Evolutionary conservation across 345 rosid genomes (phyloP), one percentile per base, ranked within the genome.

Genomic region (Gossypium sturtianum): DNA sequence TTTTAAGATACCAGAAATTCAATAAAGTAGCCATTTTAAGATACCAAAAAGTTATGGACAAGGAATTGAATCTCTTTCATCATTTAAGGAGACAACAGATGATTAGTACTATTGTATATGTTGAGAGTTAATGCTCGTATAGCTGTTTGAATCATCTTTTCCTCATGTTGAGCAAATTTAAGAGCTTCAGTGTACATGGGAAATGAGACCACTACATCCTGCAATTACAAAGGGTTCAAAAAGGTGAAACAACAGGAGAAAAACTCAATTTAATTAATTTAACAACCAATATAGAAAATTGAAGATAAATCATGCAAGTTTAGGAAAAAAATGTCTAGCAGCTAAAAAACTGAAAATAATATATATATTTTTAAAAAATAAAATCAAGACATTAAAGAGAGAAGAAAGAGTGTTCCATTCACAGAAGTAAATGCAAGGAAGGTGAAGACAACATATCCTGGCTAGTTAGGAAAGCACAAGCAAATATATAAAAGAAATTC

Each of bases 111-210:
- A 74, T 88, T 84, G 59, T 82, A 90, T 67, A 88, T 81, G 61
- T 81, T 86, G 78, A 90, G 94, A 53, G 86, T 83, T 74, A 90
- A 84, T 78, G 92, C 94, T 63, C 86, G 92, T 72, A 90, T 85
- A 82, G 90, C 94, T 57, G 88, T 85, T 84, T 84, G 92, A 69
- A 90, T 88, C 94, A 90, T 90, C 85, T 86, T 90, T 83, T 88
- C 94, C 75, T 86, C 85, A 76, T 84, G 86, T 66, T 81, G 84
- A 67, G 88, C 82, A 87, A 90, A 88, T 83, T 88, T 90, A 74
- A 88, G 87, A 59, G 92, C 89, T 74, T 84, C 92, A 66, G 72
- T 81, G 53, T 88, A 90, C 68, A 87, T 34, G 23, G 89, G 92
- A 78, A 90, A 90, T 62, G 92, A 86, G 53, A 86, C 77, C 44